Evolutionary conservation across 2,329 filamentous ascomycete genomes (phyloP), one percentile per base, ranked within the genome.

Genomic region (Venturia effusa): DNA sequence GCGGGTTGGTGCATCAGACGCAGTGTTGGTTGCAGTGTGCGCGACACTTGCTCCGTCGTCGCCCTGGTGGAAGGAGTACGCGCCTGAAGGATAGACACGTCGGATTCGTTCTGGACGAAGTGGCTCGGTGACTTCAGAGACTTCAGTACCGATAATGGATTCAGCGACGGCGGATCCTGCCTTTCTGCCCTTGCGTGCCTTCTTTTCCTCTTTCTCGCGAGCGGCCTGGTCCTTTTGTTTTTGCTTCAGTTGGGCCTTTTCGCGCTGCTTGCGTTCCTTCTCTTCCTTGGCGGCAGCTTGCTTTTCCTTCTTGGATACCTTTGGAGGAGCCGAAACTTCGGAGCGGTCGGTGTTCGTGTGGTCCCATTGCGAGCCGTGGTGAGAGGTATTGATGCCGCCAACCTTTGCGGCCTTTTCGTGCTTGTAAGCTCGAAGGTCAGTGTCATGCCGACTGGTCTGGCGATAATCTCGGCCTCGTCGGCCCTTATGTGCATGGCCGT

Each of bases 361-460:
- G 72, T 95, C 89, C 82, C 90, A 96, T 68, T 84, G 80, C 66
- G 86, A 89, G 66, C 87, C 89, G 69, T 97, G 93, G 54, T 87
- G 82, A 68, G 88, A 81, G 70, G 88, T 87, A 77, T 97, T 97
- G 74, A 97, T 79, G 24, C 93, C 93, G 41, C 93, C 93, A 1
- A 97, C 92, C 61, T 89, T 84, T 0, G 93, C 93, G 1, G 91
- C 80, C 74, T 88, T 90, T 77, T 97, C 93, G 71, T 91, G 83
- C 30, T 92, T 89, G 79, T 97, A 97, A 40, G 85, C 85, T 65
- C 88, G 85, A 64, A 97, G 84, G 66, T 94, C 88, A 59, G 75
- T 75, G 68, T 82, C 80, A 72, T 86, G 81, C 24, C 84, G 80
- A 1, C 81, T 81, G 74, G 82, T 70, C 73, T 80, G 67, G 69